Evolutionary conservation across 129 eudicot species (phyloP), one percentile per base, ranked within the genome.

Genomic region (Sambucus nigra): DNA sequence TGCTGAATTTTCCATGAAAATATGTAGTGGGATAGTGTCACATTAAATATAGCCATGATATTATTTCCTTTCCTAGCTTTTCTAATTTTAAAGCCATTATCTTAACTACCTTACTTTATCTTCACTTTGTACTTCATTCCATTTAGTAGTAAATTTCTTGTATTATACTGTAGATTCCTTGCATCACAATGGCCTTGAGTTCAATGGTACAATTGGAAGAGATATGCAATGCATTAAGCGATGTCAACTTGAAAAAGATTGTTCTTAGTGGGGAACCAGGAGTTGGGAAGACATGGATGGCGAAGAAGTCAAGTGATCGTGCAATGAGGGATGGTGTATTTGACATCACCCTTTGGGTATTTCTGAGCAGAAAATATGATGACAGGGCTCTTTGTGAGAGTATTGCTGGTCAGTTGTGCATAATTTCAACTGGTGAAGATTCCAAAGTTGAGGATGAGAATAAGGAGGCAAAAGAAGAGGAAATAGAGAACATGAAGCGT

Each of bases 381-480:
- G 15, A 1, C 21, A 39, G 35, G 14, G 55, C 66, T 39, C 74
- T 80, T 24, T 48, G 27, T 16, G 47, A 19, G 38, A 64, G 71
- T 48, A 53, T 80, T 64, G 80, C 74, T 28, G 72, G 64, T 6
- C 87, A 80, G 55, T 28, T 80, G 41, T 57, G 53, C 47, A 33
- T 75, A 31, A 62, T 47, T 38, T 46, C 55, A 28, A 5, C 45
- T 35, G 22, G 19, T 28, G 59, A 57, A 35, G 82, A 75, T 48
- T 69, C 13, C 1, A 15, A 35, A 35, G 9, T 13, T 35, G 74
- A 64, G 60, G 73, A 73, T 19, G 69, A 60, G 7, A 33, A 9
- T 7, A 47, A 57, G 29, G 47, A 31, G 27, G 28, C 14, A 25
- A 39, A 58, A n/a, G 40, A 41, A 3, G n/a, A 7, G 27, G 13